Base-by-base conservation (phyloP, 164 flowering plant genomes). In the Malania oleifera region DNA sequence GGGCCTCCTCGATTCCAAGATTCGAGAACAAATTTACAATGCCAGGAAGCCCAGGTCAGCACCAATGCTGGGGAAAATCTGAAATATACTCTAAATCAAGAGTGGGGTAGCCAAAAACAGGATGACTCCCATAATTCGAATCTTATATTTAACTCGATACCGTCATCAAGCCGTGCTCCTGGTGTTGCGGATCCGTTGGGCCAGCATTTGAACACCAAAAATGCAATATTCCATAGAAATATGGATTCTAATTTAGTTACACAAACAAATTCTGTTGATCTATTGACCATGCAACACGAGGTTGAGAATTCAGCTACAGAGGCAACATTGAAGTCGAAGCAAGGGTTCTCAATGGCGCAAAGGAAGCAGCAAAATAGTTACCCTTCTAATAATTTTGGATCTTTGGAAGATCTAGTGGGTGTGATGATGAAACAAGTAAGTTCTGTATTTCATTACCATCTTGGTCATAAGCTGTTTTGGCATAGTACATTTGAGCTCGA, bases 341-440 rank as follows among this genome's bases (percentile, higher is more conserved):
- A 66, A 52, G 80, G 67, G 35, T 70, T 61, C 56, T 48, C 56
- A 7, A 13, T 64, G 55, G 75, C 61, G 34, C 77, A 67, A 44
- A 64, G 67, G 51, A 76, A 70, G 72, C 43, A 63, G 1, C 81
- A 73, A 27, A 63, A 67, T 49, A 66, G 66, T 61, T 68, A 61
- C 54, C 18, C 49, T 29, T 57, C 70, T 25, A 70, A 65, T 66
- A 65, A 25, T 49, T 60, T 66, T 57, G 78, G 78, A 18, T 74
- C 85, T 14, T 77, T 83, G 68, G 92, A 81, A 52, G 92, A 86
- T 65, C 40, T 83, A 19, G 73, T 77, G 65, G 66, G 60, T 51
- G 67, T 80, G 11, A 69, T 78, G 67, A 63, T 80, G 62, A 80
- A 73, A 70, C 72, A 60, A 82, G 87, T 80, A 74, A 61, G 23